A percentile compares a stretch with the other conserved stretches of the same genome.
phyloP scores from a whole-genome alignment of 371 early-diverging fungal genomes.

The Mortierella sp. region DNA sequence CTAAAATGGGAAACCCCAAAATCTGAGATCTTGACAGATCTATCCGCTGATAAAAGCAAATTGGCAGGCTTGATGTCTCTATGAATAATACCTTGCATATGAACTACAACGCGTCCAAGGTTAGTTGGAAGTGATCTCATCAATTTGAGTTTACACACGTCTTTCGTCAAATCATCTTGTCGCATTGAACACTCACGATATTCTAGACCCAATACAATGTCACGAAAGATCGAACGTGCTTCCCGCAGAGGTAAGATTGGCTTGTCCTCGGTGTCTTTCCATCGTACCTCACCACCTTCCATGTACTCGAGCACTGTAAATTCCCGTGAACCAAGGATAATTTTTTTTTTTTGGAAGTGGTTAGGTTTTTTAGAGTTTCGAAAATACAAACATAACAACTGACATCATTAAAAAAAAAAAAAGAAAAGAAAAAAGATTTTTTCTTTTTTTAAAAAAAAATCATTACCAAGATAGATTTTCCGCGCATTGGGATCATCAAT shows the following conservation, averaged over 20 bases:
- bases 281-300: conserved; percentile 92
- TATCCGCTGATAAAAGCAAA: conserved; percentile 75
- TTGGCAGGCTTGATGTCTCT: conserved; percentile 97
- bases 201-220: conserved; percentile 92
- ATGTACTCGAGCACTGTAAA: conserved; percentile 86
- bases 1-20: conserved; percentile 90
- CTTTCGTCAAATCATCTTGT: neutral
- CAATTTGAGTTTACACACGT: neutral
- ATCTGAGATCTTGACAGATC: conserved; percentile 89
- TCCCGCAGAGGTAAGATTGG: conserved; percentile 77
- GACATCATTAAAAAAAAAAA: neutral
- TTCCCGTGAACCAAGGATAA: too few species aligned
- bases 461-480: conserved; percentile 89
- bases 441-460: too few species aligned
- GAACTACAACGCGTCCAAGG: conserved; percentile 64
- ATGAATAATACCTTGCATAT: conserved; percentile 92
- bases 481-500: conserved; percentile 93
- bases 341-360: neutral
- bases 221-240: conserved; percentile 87
- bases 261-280: conserved; percentile 79
- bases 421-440: conserved; percentile 9
- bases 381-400: neutral
- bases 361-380: too few species aligned
- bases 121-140: neutral
- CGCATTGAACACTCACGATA: conserved; percentile 70